Evolutionary conservation across 2,329 filamentous ascomycete species (phyloP).

Genomic region (Trichophyton benhamiae): DNA sequence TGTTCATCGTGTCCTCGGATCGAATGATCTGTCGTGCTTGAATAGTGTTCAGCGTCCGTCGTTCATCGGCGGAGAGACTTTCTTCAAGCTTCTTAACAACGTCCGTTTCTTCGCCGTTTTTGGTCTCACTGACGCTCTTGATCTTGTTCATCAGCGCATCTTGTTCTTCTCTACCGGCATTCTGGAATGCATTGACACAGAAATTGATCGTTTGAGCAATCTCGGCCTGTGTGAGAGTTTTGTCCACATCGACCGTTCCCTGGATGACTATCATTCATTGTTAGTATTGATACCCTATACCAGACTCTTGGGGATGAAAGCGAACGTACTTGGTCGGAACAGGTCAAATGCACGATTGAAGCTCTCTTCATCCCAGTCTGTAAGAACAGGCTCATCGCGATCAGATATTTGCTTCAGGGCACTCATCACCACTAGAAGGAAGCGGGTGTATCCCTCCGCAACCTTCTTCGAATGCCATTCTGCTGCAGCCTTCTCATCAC

Average conservation of each 20-base stretch:
- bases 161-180: background rate
- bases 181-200: background rate
- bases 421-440: constrained; percentile 27
- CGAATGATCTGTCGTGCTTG: background rate
- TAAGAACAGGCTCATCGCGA: background rate
- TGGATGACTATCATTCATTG: background rate
- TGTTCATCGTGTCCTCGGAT: background rate
- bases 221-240: background rate
- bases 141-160: background rate
- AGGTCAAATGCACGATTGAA: background rate
- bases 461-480: constrained; percentile 37
- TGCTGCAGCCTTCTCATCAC: constrained; percentile 25
- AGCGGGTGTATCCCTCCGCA: constrained; percentile 37
- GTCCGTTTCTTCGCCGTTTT: background rate
- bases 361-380: background rate
- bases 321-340: background rate
- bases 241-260: background rate
- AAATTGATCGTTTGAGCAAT: background rate
- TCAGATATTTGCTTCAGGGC: background rate
- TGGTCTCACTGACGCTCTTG: background rate
- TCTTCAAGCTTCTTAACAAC: background rate
- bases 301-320: background rate
- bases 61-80: background rate
- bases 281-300: background rate
- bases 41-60: background rate